phyloP scores from a whole-genome alignment of 2,329 filamentous ascomycete species.

The Colletotrichum graminicola region DNA sequence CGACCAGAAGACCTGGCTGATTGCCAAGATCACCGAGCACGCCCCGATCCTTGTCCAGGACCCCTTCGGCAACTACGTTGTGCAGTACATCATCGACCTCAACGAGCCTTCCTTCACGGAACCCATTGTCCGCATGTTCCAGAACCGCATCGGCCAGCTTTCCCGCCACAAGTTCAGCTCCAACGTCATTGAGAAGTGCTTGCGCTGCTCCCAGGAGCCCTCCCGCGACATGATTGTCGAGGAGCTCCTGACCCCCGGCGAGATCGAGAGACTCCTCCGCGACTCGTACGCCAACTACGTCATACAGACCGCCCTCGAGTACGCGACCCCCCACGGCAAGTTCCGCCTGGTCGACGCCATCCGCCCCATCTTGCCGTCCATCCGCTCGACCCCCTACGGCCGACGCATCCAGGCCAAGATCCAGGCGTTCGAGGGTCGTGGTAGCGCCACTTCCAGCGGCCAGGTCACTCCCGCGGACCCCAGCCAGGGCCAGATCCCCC shows the following conservation, averaged over 20 bases:
- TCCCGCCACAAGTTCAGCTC: conserved; percentile 99
- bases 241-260: conserved; percentile 79
- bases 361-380: conserved; percentile 84
- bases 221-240: conserved; percentile 86
- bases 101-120: conserved; percentile 90
- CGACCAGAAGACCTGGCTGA: conserved; percentile 87
- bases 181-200: conserved; percentile 97
- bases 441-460: conserved; percentile 58
- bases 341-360: conserved; percentile 84
- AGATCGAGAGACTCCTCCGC: conserved; percentile 89
- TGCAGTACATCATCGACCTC: conserved; percentile 97
- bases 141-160: conserved; percentile 75
- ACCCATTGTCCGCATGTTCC: conserved; percentile 86
- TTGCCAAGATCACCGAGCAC: conserved; percentile 87
- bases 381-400: conserved; percentile 92
- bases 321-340: conserved; percentile 80
- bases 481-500: conserved; percentile 65
- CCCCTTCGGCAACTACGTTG: conserved; percentile 98
- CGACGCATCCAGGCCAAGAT: conserved; percentile 95
- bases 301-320: conserved; percentile 94
- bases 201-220: conserved; percentile 82
- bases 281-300: conserved; percentile 98
- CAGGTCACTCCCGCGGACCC: conserved; percentile 66
- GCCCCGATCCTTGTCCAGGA: conserved; percentile 94
- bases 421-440: conserved; percentile 67